A percentile compares a stretch with the other conserved stretches of the same genome.
Conservation (phyloP, 1,284 basidiomycete genomes). For the Cutaneotrichosporon sp. region DNA sequence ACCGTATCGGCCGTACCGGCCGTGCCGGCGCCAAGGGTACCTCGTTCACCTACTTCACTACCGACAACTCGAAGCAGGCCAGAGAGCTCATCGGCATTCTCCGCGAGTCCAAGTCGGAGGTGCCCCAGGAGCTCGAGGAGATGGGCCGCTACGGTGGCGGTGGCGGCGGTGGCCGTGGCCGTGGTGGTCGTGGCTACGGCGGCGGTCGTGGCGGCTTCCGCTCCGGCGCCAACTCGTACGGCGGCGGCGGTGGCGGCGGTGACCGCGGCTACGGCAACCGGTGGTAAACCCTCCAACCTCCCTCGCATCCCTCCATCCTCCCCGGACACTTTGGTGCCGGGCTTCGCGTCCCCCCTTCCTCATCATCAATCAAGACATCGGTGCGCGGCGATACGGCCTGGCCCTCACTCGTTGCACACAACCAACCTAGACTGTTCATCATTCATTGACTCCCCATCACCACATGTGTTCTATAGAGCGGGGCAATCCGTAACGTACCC, state of each 20-base stretch:
- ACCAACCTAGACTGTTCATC: constrained; percentile 4
- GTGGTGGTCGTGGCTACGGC: constrained; percentile 55
- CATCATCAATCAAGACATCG: constrained; percentile 3
- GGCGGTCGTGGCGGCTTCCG: constrained; percentile 55
- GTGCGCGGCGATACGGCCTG: constrained; percentile 4
- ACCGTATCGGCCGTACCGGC: constrained; percentile 62
- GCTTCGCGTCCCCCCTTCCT: background rate
- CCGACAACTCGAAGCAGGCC: constrained; percentile 90
- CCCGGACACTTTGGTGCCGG: background rate
- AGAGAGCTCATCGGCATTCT: constrained; percentile 88
- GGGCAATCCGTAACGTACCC: constrained; percentile 5
- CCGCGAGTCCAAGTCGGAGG: constrained; percentile 81
- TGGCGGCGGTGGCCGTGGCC: constrained; percentile 54
- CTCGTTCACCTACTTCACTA: constrained; percentile 95
- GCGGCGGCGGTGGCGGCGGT: constrained; percentile 47
- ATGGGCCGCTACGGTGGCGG: constrained; percentile 83
- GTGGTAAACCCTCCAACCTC: constrained; percentile 25
- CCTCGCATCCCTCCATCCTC: background rate
- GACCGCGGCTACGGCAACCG: constrained; percentile 45
- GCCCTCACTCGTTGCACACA: constrained; percentile 4
- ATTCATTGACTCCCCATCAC: constrained; percentile 13
- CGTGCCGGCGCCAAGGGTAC: constrained; percentile 62
- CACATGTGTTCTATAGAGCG: constrained; percentile 8
- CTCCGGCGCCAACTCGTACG: constrained; percentile 26
- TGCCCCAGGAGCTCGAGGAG: constrained; percentile 89